Base-by-base conservation (phyloP, 805 yeast species). In the Starmerella stellata region DNA sequence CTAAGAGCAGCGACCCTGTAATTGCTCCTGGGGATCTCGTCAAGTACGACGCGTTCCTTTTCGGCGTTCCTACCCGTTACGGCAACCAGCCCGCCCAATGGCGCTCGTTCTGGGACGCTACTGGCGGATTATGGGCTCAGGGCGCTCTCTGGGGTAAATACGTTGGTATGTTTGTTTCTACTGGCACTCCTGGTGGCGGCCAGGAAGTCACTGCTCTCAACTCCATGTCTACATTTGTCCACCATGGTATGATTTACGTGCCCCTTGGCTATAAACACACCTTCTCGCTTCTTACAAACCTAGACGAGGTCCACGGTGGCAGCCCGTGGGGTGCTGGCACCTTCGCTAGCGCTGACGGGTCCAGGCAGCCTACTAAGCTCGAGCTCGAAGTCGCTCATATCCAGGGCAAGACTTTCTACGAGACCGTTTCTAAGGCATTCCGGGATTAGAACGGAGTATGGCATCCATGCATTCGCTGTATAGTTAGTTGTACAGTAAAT, bases 281-380 rank as follows among this genome's bases (percentile, higher is more conserved):
- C 4, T 75, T 74, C 58, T 66, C 68, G 9, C 66, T 66, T 48
- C 52, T 75, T 46, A 59, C 78, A 32, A 65, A 65, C 58, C 52
- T 75, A 33, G 69, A 66, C 3, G 82, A 78, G 61, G 66, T 72
- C 36, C 92, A 77, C 55, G 93, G 93, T 47, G 79, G 78, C 40
- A 70, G 83, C 18, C 71, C 93, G 34, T 81, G 83, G 82, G 93
- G 93, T 56, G 78, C 93, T 25, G 93, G 93, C 49, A 62, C 79
- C 29, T 64, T 68, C 52, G 83, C 93, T 23, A 79, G 73, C 36
- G 64, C 68, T 37, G 87, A 77, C 53, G 93, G 92, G 37, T 69
- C 78, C 5, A 72, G 92, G 63, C 62, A 64, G 50, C 77, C 82
- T 25, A 50, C 74, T 32, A 66, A 62, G 16, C 61, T 76, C 41